Conservation (phyloP, 352 stramenopile genomes). For the Chrysophaeum taylorii region DNA sequence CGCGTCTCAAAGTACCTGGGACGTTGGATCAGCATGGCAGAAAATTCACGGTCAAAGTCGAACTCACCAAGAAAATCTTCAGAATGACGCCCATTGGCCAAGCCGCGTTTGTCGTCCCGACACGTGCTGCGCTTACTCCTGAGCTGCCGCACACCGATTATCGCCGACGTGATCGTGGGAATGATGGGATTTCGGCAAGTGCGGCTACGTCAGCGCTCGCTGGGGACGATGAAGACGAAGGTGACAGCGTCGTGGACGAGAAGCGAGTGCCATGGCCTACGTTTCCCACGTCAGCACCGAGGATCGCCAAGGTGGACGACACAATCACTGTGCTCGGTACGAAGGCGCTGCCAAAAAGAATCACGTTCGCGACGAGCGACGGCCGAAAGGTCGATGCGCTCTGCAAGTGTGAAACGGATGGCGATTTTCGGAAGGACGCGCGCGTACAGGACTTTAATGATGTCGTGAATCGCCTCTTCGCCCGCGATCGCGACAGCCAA, state of each 20-base stretch:
- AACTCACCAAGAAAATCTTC: slow-evolving; percentile 39
- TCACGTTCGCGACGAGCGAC: slow-evolving; percentile 61
- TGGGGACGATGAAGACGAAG: slow-evolving; percentile 52
- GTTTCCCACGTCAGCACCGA: slow-evolving; percentile 30
- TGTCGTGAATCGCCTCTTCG: slow-evolving; percentile 98
- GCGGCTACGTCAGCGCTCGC: too few species aligned
- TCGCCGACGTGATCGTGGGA: too few species aligned
- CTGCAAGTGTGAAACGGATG: slow-evolving; percentile 83
- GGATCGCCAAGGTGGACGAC: slow-evolving; percentile 21
- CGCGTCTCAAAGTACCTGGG: slow-evolving; percentile 74
- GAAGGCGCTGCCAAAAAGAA: slow-evolving; percentile 97
- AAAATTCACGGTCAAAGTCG: slow-evolving; percentile 63
- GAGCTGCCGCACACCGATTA: slow-evolving; percentile 48
- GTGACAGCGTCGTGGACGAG: too few species aligned
- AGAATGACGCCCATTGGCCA: slow-evolving; percentile 49
- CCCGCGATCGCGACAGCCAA: slow-evolving; percentile 67
- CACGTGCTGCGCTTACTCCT: slow-evolving; percentile 58
- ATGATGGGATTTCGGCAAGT: too few species aligned
- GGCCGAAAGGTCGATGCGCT: slow-evolving; percentile 60
- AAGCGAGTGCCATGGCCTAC: slow-evolving; percentile 48
- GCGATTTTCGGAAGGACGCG: slow-evolving; percentile 97
- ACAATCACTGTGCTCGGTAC: slow-evolving; percentile 86
- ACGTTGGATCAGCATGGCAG: too few species aligned
- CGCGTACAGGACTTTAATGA: slow-evolving; percentile 99
- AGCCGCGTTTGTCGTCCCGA: slow-evolving; percentile 61